A percentile compares a stretch with the other conserved stretches of the same genome.
Evolutionary conservation across 306 rosid genomes (phyloP).

Genomic region (Arachis stenosperma): DNA sequence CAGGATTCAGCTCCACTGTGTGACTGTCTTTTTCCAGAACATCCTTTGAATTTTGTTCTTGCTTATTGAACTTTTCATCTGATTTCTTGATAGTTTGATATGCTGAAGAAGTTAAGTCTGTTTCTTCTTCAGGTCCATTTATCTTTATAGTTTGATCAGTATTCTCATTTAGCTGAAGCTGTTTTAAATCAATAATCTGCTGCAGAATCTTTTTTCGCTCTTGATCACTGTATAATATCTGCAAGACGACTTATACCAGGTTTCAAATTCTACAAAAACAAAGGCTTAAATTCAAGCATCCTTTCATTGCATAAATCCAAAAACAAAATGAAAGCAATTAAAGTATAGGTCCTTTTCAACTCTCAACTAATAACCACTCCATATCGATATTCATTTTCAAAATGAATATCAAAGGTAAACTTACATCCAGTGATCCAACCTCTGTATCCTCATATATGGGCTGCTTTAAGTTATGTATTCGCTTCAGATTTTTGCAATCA

Average conservation of each 20-base stretch:
- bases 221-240: conserved; percentile 50
- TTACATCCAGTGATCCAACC: not conserved
- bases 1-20: conserved; percentile 48
- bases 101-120: conserved; percentile 41
- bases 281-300: too few species aligned
- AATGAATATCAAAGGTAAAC: conserved; percentile 7
- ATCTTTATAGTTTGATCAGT: conserved; percentile 41
- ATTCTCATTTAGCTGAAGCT: conserved; percentile 56
- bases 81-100: conserved; percentile 41
- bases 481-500: not conserved
- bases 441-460: not conserved
- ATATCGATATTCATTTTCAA: not conserved
- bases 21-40: conserved; percentile 42
- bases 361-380: not conserved
- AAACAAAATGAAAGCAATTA: not conserved
- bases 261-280: not conserved
- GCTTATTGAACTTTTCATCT: conserved; percentile 48
- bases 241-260: conserved; percentile 33
- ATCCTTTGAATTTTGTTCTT: conserved; percentile 43
- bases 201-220: conserved; percentile 57
- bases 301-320: conserved; percentile 1
- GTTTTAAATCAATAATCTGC: conserved; percentile 75
- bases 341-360: not conserved
- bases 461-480: not conserved
- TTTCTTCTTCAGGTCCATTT: conserved; percentile 40